These are phyloP conservation scores for Magnolia sinica DNA, from an alignment of 164 flowering plant genomes.

Conservation along the genomic window DNA sequence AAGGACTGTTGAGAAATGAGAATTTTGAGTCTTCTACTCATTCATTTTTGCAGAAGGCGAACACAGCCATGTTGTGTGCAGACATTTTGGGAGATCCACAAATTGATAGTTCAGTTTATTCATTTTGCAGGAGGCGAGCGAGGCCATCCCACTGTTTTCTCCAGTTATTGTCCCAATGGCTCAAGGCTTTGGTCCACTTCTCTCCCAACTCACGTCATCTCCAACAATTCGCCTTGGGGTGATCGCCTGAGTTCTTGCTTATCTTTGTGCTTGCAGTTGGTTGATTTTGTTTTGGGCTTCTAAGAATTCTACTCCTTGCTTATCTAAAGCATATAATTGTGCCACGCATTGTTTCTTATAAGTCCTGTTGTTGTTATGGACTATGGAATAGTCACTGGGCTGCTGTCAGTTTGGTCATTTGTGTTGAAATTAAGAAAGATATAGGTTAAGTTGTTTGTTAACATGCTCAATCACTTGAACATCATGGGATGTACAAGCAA, in stretches of 20 bases:
- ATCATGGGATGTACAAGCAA: no score
- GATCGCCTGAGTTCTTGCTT: slow-evolving; percentile 17
- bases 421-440: not conserved
- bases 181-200: slow-evolving; percentile 82
- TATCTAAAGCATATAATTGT: not conserved
- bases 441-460: no score
- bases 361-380: not conserved
- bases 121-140: slow-evolving; percentile 69
- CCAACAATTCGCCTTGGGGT: slow-evolving; percentile 85
- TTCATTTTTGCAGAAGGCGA: not conserved
- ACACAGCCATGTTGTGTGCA: not conserved
- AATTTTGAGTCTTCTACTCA: not conserved
- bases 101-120: not conserved
- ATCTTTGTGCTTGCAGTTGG: not conserved
- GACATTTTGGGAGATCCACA: not conserved
- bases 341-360: not conserved
- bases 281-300: not conserved
- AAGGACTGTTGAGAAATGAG: not conserved
- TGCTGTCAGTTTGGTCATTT: not conserved
- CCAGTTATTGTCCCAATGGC: slow-evolving; percentile 92
- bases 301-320: not conserved
- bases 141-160: slow-evolving; percentile 84
- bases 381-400: not conserved
- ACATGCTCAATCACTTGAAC: no score
- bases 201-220: slow-evolving; percentile 75